Percentiles rank a stretch among this genome's conserved stretches.
Evolutionary conservation across 179 eudicot genomes (phyloP).

Genomic region (Dionaea muscipula): DNA sequence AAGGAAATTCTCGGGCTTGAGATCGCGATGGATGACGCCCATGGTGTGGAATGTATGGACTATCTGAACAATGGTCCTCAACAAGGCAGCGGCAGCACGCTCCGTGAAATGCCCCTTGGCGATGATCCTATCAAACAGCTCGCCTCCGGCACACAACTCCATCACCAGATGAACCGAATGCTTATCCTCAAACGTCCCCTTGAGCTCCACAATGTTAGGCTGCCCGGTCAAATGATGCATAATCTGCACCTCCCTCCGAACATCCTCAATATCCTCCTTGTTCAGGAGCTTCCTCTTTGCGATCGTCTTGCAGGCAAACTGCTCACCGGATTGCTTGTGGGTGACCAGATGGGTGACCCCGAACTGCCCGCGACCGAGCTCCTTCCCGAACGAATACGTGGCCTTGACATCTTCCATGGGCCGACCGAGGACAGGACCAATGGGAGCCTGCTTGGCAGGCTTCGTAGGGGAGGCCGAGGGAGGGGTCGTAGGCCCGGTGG

Average conservation of each 20-base stretch:
- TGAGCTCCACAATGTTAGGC: constrained; percentile 53
- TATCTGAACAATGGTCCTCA: constrained; percentile 58
- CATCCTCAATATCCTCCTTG: constrained; percentile 67
- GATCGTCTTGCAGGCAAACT: constrained; percentile 55
- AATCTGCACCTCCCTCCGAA: constrained; percentile 54
- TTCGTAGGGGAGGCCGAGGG: constrained; percentile 18
- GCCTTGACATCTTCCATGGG: constrained; percentile 57
- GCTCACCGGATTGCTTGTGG: constrained; percentile 42
- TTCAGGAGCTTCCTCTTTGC: constrained; percentile 56
- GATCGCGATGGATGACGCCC: constrained; percentile 76
- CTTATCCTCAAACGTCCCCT: constrained; percentile 60
- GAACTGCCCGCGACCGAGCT: constrained; percentile 62
- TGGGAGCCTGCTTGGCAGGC: constrained; percentile 20
- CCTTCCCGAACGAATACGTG: constrained; percentile 46
- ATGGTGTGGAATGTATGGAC: constrained; percentile 67
- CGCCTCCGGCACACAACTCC: constrained; percentile 78
- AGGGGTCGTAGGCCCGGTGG: constrained; percentile 11
- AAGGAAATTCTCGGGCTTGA: constrained; percentile 65
- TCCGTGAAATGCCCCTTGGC: constrained; percentile 65
- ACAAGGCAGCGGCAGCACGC: constrained; percentile 53
- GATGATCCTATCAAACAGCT: constrained; percentile 60
- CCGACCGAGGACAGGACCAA: constrained; percentile 46
- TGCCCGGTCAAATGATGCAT: constrained; percentile 59
- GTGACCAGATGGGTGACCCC: constrained; percentile 64
- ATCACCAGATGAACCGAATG: constrained; percentile 59